Evolutionary conservation across 495 filamentous ascomycete genomes (phyloP), one percentile per base, ranked within the genome.

Genomic region (Hypomontagnella monticulosa): DNA sequence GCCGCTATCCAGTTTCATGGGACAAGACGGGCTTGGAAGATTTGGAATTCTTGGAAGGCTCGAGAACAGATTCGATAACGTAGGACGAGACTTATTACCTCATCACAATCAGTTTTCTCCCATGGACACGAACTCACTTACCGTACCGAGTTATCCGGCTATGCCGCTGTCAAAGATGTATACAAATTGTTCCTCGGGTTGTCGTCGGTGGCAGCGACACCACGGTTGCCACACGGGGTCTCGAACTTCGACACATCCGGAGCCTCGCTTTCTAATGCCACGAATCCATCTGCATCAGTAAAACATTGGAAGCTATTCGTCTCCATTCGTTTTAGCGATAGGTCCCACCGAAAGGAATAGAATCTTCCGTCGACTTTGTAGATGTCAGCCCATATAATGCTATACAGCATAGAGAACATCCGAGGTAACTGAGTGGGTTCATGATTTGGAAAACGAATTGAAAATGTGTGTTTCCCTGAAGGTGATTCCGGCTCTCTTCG

Each of bases 61-160:
- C 34, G 37, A 55, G 38, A 57, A 57, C 30, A 43, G 8, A 23
- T 16, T 5, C 44, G 51, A 33, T 30, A 23, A 19, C 30, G 34
- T 52, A 30, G 52, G 47, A 48, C 12, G 7, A 46, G 36, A 44
- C 18, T 20, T 20, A 19, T 49, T 48, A 48, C 47, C 23, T 44
- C 42, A 42, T 37, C 33, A 43, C 43, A 10, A 50, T 8, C 16
- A 20, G 4, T 61, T 18, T 34, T 41, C 16, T 49, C 42, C 9
- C 12, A 51, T 32, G 50, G 52, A 47, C 9, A 32, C n/a, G 19
- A 41, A 14, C 14, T 3, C 18, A 57, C 53, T 43, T 46, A 64
- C 61, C 23, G 38, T 46, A 64, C 61, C 23, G 38, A 38, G 15
- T 36, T 14, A 12, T 10, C 33, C 12, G 4, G 9, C 40, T 36